These are phyloP conservation scores for Cyberlindnera nakhonratchasimensis DNA, from an alignment of 805 yeast species.

Conservation along the genomic window DNA sequence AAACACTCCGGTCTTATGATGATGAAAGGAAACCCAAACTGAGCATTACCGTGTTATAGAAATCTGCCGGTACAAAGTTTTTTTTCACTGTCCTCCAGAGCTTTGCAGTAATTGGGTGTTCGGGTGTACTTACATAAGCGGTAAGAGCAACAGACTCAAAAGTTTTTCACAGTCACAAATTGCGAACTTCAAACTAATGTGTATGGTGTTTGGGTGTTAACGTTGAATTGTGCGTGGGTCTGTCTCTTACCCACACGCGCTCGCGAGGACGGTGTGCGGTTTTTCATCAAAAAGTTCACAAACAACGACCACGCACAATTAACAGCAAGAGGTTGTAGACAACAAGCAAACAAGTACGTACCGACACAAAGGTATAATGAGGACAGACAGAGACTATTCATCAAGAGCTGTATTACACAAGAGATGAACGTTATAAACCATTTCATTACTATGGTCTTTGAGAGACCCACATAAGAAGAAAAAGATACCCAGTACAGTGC, in stretches of 20 bases:
- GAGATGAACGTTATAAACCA: background rate
- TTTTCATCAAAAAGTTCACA: slow-evolving; percentile 22
- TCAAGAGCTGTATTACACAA: background rate
- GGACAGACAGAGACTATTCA: background rate
- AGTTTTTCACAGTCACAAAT: slow-evolving; percentile 18
- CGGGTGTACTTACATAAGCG: slow-evolving; percentile 12
- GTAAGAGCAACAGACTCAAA: slow-evolving; percentile 5
- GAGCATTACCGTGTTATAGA: background rate
- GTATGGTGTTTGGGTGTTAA: slow-evolving; percentile 1
- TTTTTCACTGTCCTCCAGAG: slow-evolving; percentile 6
- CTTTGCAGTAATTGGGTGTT: slow-evolving; percentile 5
- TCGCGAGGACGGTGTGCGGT: slow-evolving; percentile 3
- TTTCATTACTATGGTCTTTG: too few species aligned
- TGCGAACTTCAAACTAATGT: background rate
- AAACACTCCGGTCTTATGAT: slow-evolving; percentile 88
- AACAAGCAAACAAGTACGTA: slow-evolving; percentile 25
- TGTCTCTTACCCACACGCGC: slow-evolving; percentile 1
- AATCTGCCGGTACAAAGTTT: background rate
- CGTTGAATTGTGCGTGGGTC: too few species aligned
- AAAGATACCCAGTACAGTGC: too few species aligned
- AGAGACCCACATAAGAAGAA: too few species aligned
- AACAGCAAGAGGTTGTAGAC: slow-evolving; percentile 7
- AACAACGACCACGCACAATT: slow-evolving; percentile 7
- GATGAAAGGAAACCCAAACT: slow-evolving; percentile 11
- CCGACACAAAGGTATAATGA: slow-evolving; percentile 2